Evolutionary conservation across 83 land plant genomes (phyloP), one percentile per base, ranked within the genome.

Genomic region (Picea engelmannii): DNA sequence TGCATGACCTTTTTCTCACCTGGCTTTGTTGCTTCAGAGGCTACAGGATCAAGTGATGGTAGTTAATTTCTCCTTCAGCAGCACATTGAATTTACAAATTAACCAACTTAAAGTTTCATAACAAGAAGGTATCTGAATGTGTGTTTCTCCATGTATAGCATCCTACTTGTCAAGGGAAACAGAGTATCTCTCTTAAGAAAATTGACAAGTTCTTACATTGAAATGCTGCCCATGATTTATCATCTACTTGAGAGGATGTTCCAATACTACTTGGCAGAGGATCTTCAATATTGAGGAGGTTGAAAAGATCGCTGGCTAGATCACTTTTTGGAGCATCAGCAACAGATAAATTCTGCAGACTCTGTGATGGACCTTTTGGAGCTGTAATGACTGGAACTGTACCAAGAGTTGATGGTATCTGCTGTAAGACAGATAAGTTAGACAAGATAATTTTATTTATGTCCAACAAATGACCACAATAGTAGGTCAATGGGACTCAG

Each of bases 171-270:
- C 81, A 75, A 49, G 47, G 25, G 40, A 64, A 31, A 31, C 42
- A 75, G 16, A 35, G 4, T 18, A 15, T 62, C 5, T 16, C 4
- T 47, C 10, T 6, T n/a, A 82, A 18, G 12, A 69, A 61, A 79
- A 60, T 35, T 58, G 25, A 60, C 52, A 35, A 59, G 65, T 60
- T 68, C 93, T 68, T 88, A 95, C 97, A 87, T 75, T 93, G 94
- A 66, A 95, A 95, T 62, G 89, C 89, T 66, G 94, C 97, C 97
- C 97, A 93, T 59, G 81, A 44, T 73, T 63, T 83, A 81, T 94
- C 94, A 80, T 95, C 92, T 35, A 77, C 75, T 35, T 89, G 76
- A 27, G 84, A 66, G 10, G 82, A 87, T 62, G 80, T 18, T 27
- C 76, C 86, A 80, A 80, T 85, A 69, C 83, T 90, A 82, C 66